Evolutionary conservation across 2,329 filamentous ascomycete genomes (phyloP), one percentile per base, ranked within the genome.

Genomic region (Cordyceps javanica): DNA sequence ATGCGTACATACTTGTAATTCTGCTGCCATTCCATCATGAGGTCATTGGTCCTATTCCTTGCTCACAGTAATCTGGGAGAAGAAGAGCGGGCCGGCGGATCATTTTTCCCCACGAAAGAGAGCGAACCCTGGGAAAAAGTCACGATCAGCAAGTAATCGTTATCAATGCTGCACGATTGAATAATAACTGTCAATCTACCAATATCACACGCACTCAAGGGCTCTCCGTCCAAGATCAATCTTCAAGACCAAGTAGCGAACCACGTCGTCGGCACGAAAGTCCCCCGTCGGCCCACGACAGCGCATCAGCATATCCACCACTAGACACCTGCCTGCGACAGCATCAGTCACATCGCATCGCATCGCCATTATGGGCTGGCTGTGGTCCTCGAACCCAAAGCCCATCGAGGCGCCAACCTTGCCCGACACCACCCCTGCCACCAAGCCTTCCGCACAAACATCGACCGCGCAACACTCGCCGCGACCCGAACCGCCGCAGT

Each of bases 291-390:
- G 2, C 13, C 8, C 3, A 11, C 30, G 30, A 38, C 30, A 19
- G 32, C 42, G 53, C 48, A 57, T n/a, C n/a, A 19, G 25, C 32
- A 39, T 25, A 3, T 16, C 19, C 13, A 21, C 23, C 23, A 25
- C 51, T 41, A 58, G 21, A 48, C 42, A 36, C 34, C 19, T 14
- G 30, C 13, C 13, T 26, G 32, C 7, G 14, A n/a, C 6, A 36
- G 2, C 10, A n/a, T n/a, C n/a, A n/a, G n/a, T n/a, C n/a, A n/a
- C n/a, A 21, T 42, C 42, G 23, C 49, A n/a, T 34, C 50, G 32
- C 46, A 36, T 19, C 32, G 41, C 62, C 64, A 73, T 57, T 61
- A 87, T 87, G 83, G 82, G 82, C 62, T 87, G 83, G 83, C 73
- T 85, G 61, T 86, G 82, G 81, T 74, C 79, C 59, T 74, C 72